phyloP scores from a whole-genome alignment of 768 basidiomycete species.

The Leccinum obscurum region DNA sequence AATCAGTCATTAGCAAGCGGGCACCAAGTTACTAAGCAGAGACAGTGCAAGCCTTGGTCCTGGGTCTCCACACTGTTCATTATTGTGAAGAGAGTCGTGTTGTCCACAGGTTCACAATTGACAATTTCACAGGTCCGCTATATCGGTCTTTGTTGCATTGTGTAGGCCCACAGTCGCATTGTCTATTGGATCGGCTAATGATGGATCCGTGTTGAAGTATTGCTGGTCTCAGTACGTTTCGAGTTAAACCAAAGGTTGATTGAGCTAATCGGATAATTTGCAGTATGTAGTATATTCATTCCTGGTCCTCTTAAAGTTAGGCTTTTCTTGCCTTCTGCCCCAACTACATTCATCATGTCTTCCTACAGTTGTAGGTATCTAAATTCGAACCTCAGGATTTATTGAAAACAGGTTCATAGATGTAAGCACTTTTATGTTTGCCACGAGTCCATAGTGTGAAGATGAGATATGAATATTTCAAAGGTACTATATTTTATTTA shows the following conservation, averaged over 20 bases:
- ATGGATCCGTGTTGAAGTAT: background rate
- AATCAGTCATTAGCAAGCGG: background rate
- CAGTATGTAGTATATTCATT: constrained; percentile 3
- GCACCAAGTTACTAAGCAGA: background rate
- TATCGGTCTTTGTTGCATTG: background rate
- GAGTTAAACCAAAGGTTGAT: background rate
- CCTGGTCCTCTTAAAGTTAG: constrained; percentile 5
- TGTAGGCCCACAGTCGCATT: background rate
- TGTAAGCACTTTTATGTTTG: constrained; percentile 6
- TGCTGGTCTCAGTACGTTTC: background rate
- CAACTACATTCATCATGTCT: background rate
- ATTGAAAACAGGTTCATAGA: constrained; percentile 1
- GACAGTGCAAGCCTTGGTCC: constrained; percentile 10
- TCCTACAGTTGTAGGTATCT: background rate
- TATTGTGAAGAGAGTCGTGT: background rate
- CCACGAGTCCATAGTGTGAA: background rate
- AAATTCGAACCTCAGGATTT: background rate
- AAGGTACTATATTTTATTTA: constrained; percentile 1
- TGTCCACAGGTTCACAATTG: background rate
- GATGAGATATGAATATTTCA: background rate
- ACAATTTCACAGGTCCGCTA: constrained; percentile 1
- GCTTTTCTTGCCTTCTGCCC: background rate
- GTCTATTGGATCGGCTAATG: background rate
- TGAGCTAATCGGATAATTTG: background rate
- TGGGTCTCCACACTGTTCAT: constrained; percentile 14